Conservation (phyloP, 1,284 basidiomycete species). For the Agroathelia rolfsii region DNA sequence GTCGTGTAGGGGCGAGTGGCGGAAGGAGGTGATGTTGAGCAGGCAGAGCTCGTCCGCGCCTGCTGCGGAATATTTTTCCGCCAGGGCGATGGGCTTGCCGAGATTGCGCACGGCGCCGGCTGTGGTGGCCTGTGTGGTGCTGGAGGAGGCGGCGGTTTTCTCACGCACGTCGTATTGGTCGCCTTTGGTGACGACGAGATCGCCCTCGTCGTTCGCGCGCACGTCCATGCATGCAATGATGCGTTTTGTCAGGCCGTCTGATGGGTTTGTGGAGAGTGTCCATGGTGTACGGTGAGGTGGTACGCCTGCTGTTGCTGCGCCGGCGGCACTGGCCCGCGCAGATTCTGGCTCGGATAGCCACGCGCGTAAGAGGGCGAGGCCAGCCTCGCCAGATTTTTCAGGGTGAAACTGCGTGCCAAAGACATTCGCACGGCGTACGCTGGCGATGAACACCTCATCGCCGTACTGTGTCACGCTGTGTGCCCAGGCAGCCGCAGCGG, state of each 20-base stretch:
- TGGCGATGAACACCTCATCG: slow-evolving; percentile 84
- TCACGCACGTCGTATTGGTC: slow-evolving; percentile 99
- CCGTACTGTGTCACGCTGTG: slow-evolving; percentile 92
- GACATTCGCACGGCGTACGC: slow-evolving; percentile 77
- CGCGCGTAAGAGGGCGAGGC: slow-evolving; percentile 69
- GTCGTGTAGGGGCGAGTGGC: slow-evolving; percentile 88
- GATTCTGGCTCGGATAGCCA: slow-evolving; percentile 68
- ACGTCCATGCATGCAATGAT: slow-evolving; percentile 99
- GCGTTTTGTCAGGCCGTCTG: slow-evolving; percentile 78
- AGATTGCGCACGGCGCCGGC: slow-evolving; percentile 90
- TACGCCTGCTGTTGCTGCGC: too few species aligned
- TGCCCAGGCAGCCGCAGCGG: slow-evolving; percentile 61
- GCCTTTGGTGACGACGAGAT: slow-evolving; percentile 98
- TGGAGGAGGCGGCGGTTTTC: slow-evolving; percentile 31
- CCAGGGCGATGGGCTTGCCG: slow-evolving; percentile 93
- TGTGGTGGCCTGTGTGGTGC: slow-evolving; percentile 25
- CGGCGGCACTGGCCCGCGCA: slow-evolving; percentile 24
- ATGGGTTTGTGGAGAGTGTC: slow-evolving; percentile 13
- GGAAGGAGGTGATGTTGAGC: slow-evolving; percentile 99
- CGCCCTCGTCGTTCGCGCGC: slow-evolving; percentile 90
- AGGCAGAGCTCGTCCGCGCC: slow-evolving; percentile 97
- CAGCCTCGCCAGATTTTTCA: slow-evolving; percentile 93
- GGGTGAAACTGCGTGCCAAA: slow-evolving; percentile 98
- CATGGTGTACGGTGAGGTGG: slow-evolving; percentile 18
- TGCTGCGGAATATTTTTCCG: slow-evolving; percentile 76